Base-by-base conservation (phyloP, 2,329 filamentous ascomycete species). In the Calycina herbarum region DNA sequence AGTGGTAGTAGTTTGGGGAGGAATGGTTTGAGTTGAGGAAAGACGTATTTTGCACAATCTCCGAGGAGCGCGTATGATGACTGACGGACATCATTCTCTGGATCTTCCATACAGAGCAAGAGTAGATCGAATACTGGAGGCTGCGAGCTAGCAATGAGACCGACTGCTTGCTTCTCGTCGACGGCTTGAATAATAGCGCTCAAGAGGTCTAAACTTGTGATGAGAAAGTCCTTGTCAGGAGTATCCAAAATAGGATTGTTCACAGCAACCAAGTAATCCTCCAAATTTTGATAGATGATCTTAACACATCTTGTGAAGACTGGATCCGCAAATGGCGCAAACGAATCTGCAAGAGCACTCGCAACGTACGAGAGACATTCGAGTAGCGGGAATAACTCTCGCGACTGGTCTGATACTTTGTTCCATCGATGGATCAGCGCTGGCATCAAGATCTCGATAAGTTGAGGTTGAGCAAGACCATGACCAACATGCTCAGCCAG, bases 301-400 rank as follows among this genome's bases (percentile, higher is more conserved):
- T 89, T 90, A 75, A 94, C 89, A 76, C 94, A 98, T 69, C 95
- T 87, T 63, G 84, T 82, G 80, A 98, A 99, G 63, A 99, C 93
- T 5, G 93, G 90, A 65, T 87, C 83, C 0, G 95, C 92, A 75
- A 94, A 99, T 5, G 91, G 92, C 4, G 92, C 85, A 75, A 99
- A 99, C 0, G 86, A 83, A 71, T 89, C 85, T 38, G 91, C 91
- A 54, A 99, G 87, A 2, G 95, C 93, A 73, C 92, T 90, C 60
- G 94, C 91, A 54, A 99, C 91, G 75, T 97, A 99, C 0, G 95
- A 96, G 56, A 99, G 85, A 75, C 95, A 99, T 78, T 98, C 95
- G n/a, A 98, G 83, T 59, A 99, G 81, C 1, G 95, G 94, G 77
- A 99, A 97, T 66, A 99, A 85, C 79, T 99, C 95, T 70, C 93